Evolutionary conservation across 768 basidiomycete species (phyloP).

Genomic region (Podaxis pistillaris): DNA sequence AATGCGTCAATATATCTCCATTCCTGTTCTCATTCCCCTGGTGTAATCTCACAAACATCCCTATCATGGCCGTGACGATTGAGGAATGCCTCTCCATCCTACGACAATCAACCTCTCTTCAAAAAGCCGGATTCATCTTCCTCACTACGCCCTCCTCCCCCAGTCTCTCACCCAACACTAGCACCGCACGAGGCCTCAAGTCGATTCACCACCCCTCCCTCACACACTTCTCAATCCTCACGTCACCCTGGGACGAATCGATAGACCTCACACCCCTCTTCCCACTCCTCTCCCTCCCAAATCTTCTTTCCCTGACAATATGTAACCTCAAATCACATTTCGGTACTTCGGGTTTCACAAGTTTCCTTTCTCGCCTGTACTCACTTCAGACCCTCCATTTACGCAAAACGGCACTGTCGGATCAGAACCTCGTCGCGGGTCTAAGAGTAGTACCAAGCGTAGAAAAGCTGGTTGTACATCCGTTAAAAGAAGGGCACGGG

Average conservation of each 20-base stretch:
- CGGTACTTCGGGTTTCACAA: conserved; percentile 26
- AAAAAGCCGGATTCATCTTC: conserved; percentile 29
- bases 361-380: conserved; percentile 32
- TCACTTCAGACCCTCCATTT: conserved; percentile 35
- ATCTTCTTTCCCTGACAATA: conserved; percentile 35
- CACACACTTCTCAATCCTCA: conserved; percentile 35
- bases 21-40: conserved; percentile 33
- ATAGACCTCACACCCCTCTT: conserved; percentile 36
- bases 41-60: conserved; percentile 30
- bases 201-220: conserved; percentile 30
- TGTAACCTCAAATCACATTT: conserved; percentile 37
- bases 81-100: conserved; percentile 32
- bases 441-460: conserved; percentile 32
- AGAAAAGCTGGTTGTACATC: conserved; percentile 33
- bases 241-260: conserved; percentile 33
- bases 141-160: conserved; percentile 13
- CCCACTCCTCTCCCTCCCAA: conserved; percentile 32
- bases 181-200: conserved; percentile 4
- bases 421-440: conserved; percentile 32
- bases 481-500: conserved; percentile 14
- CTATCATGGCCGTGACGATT: conserved; percentile 30
- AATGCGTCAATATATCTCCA: conserved; percentile 35
- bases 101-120: conserved; percentile 23
- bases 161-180: not conserved
- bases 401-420: conserved; percentile 34